Evolutionary conservation across 345 rosid species (phyloP), one percentile per base, ranked within the genome.

Genomic region (Turritis glabra): DNA sequence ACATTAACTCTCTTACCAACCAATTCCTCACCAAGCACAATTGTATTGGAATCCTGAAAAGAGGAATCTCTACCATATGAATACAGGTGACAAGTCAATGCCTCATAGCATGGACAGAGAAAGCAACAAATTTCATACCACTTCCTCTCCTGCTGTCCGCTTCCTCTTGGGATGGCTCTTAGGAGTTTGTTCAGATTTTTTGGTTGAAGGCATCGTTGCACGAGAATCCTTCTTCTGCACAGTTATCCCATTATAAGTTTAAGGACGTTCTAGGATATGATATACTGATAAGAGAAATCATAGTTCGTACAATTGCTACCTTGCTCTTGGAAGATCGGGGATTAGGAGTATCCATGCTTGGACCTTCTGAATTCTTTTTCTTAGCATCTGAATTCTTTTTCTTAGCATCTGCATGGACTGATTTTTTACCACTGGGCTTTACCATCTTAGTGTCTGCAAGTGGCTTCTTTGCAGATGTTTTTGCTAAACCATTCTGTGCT

Each of bases 1-100:
- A 89, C 82, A 21, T 72, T 86, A 63, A 89, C 53, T 74, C 30
- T 89, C 64, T 79, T 72, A 53, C 87, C 89, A 68, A 84, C 64
- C 77, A 89, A 38, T 63, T 76, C 76, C 76, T 80, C 80, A 71
- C 78, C 78, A 61, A 57, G 25, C 48, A 25, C 81, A 56, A 67
- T 72, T 30, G 32, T 65, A 40, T 50, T 37, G 55, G 84, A 71
- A 58, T 51, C 81, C 92, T 89, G 82, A 67, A 80, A 61, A 52
- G 66, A 71, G 21, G 32, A 75, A 58, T 9, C 52, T 14, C 17
- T 19, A 51, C 22, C 71, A 62, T 35, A 71, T 70, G 25, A 55
- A 74, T 48, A 40, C 62, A 48, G 32, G 25, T 51, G 41, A 56
- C 43, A 50, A 47, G 54, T 33, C 54, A 77, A 57, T 56, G 41